Evolutionary conservation across 2,329 filamentous ascomycete species (phyloP), one percentile per base, ranked within the genome.

Genomic region (Fusarium kyushuense): DNA sequence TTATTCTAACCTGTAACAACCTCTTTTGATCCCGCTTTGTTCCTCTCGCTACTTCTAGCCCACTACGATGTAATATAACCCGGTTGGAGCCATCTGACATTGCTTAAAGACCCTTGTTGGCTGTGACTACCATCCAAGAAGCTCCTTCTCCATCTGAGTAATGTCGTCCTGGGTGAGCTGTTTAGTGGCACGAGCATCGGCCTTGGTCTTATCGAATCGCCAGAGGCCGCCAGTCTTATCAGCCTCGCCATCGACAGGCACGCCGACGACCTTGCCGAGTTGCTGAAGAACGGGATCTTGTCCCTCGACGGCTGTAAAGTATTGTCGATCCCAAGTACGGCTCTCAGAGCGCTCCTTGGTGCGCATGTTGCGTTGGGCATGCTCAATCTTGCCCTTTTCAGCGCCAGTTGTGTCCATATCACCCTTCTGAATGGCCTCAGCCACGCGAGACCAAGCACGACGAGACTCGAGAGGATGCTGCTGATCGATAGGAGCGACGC

Each of bases 361-460:
- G 67, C 94, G 89, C 81, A 83, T 75, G 89, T 84, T 78, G 87
- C 92, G 89, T 83, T 98, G 95, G 35, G 90, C 89, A 72, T 93
- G 92, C 80, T 98, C 96, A 68, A 98, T 97, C 79, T 93, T 92
- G 58, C 87, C 87, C 84, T 98, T 98, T 77, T 97, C 92, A 16
- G 81, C 76, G 3, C 89, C 89, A 1, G 93, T 93, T 6, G 86
- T 82, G 71, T 97, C 93, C 87, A 97, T 93, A 78, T 97, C 93
- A 59, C 93, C 92, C 70, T 86, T 88, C 58, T 88, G 85, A 73
- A 98, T 96, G 46, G 90, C 93, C 30, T 87, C 87, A 1, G 93
- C 93, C 27, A 98, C 95, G 75, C 92, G 92, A 67, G 86, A 83
- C 96, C 95, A 98, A 5, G 95, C 95, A 59, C 92, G 88, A 46